phyloP scores from a whole-genome alignment of 805 yeast species.

The Kazachstania kunashirensis region DNA sequence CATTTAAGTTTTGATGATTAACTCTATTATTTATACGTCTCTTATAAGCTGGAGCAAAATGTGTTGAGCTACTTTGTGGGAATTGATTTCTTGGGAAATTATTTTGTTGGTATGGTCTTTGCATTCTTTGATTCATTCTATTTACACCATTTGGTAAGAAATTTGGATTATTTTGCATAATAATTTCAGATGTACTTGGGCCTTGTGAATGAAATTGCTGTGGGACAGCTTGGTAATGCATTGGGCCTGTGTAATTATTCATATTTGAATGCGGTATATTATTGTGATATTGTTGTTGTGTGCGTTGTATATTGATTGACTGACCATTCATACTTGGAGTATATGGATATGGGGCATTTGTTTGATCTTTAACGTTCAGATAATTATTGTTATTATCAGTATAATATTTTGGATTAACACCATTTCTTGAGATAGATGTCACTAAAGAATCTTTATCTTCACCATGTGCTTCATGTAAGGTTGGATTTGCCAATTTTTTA shows the following conservation, averaged over 20 bases:
- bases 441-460: slow-evolving; percentile 46
- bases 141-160: slow-evolving; percentile 20
- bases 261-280: slow-evolving; percentile 2
- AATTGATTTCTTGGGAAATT: slow-evolving; percentile 3
- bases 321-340: slow-evolving; percentile 5
- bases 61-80: slow-evolving; percentile 8
- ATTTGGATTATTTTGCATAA: slow-evolving; percentile 42
- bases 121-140: slow-evolving; percentile 3
- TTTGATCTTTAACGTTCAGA: not conserved
- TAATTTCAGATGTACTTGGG: slow-evolving; percentile 32
- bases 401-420: slow-evolving; percentile 34
- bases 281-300: slow-evolving; percentile 9
- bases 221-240: slow-evolving; percentile 19
- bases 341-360: slow-evolving; percentile 3
- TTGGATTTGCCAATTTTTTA: slow-evolving; percentile 4
- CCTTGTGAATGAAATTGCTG: slow-evolving; percentile 13
- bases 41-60: slow-evolving; percentile 34
- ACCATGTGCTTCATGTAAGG: slow-evolving; percentile 3
- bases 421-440: slow-evolving; percentile 73
- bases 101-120: slow-evolving; percentile 1
- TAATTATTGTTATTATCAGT: not conserved
- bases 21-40: slow-evolving; percentile 24
- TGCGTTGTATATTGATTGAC: slow-evolving; percentile 7
- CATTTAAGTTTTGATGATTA: slow-evolving; percentile 26
- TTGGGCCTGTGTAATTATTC: no score